phyloP scores from a whole-genome alignment of 192 early-diverging fungal species.

The Coemansia sp. region DNA sequence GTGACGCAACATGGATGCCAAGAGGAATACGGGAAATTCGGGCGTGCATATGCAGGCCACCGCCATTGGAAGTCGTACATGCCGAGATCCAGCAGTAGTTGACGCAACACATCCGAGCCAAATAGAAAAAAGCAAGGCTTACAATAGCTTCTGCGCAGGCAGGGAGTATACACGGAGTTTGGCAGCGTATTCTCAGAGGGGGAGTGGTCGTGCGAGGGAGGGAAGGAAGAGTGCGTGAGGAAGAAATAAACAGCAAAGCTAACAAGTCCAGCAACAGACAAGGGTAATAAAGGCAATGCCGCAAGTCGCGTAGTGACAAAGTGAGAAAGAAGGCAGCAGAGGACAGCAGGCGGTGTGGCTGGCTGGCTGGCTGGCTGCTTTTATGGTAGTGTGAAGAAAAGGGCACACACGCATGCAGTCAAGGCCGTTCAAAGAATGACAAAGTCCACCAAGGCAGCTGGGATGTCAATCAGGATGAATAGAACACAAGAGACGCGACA shows the following conservation, averaged over 20 bases:
- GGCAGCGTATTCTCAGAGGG: neutral
- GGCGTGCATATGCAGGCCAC: slow-evolving; percentile 4
- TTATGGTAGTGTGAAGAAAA: neutral
- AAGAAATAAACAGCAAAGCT: neutral
- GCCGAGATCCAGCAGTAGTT: neutral
- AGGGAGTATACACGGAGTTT: neutral
- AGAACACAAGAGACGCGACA: neutral
- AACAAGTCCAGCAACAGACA: neutral
- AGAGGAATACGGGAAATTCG: neutral
- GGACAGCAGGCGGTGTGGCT: neutral
- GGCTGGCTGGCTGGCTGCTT: neutral
- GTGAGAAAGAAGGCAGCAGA: neutral
- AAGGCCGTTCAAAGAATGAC: neutral
- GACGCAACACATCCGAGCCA: neutral
- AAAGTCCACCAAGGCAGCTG: neutral
- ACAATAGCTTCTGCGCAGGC: neutral
- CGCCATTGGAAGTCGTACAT: neutral
- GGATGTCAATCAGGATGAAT: neutral
- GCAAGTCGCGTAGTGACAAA: neutral
- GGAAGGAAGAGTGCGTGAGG: neutral
- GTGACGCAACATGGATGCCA: neutral
- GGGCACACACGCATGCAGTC: neutral
- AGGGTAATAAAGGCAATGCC: neutral
- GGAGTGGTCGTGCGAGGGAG: neutral
- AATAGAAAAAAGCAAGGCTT: slow-evolving; percentile 6